Conservation (phyloP, 2,329 filamentous ascomycete genomes). For the Fusarium hostae region DNA sequence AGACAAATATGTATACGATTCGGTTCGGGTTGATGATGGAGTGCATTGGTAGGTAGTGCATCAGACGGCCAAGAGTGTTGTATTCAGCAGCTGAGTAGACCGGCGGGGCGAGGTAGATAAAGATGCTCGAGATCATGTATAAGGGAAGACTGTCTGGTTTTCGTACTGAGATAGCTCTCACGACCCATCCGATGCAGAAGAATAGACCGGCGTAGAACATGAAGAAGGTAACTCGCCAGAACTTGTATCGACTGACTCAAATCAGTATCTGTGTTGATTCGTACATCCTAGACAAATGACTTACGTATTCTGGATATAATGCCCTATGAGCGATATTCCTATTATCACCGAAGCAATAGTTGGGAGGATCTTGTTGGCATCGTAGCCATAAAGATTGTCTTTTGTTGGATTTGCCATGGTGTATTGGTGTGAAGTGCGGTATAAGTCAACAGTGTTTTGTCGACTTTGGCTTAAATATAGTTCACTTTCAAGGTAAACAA, state of each 20-base stretch:
- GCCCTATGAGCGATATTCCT: constrained; percentile 27
- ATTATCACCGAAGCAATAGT: constrained; percentile 35
- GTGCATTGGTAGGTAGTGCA: constrained; percentile 45
- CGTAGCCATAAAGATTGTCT: constrained; percentile 41
- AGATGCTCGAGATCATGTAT: constrained; percentile 42
- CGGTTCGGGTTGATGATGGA: constrained; percentile 42
- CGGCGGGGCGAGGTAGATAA: constrained; percentile 41
- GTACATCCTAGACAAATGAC: rapidly evolving
- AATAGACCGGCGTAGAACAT: constrained; percentile 43
- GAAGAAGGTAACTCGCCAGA: constrained; percentile 44
- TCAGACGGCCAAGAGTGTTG: constrained; percentile 42
- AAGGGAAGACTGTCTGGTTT: constrained; percentile 35
- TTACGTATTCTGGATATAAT: constrained; percentile 36
- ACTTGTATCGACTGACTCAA: constrained; percentile 31
- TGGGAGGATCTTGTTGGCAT: constrained; percentile 41
- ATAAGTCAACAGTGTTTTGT: background rate
- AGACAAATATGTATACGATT: constrained; percentile 44
- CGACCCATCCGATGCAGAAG: constrained; percentile 37
- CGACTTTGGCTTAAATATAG: background rate
- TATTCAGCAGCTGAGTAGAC: constrained; percentile 43
- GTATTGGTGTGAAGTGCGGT: background rate
- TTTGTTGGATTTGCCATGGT: constrained; percentile 29
- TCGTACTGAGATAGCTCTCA: constrained; percentile 35
- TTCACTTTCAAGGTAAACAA: background rate
- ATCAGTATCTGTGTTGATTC: background rate